Base-by-base conservation (phyloP, 2,329 filamentous ascomycete species). In the Cladosporium sp. region DNA sequence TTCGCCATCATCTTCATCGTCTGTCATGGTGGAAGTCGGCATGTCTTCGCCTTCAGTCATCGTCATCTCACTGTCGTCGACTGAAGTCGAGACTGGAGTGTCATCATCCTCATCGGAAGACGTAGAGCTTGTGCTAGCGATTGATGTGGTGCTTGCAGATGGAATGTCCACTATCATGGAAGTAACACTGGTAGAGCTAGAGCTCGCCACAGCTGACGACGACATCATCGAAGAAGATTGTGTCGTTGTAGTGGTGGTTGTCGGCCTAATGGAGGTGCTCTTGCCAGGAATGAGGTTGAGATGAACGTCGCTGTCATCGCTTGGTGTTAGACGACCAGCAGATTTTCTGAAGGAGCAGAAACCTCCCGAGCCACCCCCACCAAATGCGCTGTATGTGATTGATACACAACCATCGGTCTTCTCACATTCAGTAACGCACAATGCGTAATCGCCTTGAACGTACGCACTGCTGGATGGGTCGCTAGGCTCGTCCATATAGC, bases 371-470 rank as follows among this genome's bases (percentile, higher is more conserved):
- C 55, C 21, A 14, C 31, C 31, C 5, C 31, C 55, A 8, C 33
- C 29, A 23, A 58, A 40, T 8, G 29, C 14, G n/a, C 55, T 58
- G 21, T 70, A 72, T 28, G 69, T 70, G 26, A 70, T 65, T 1
- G 67, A 69, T 5, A 69, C 67, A 59, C 72, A 74, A 3, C 67
- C 66, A 26, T 50, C 21, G 10, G 56, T 64, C 14, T 33, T 58
- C 21, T 71, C 69, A 55, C 72, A 74, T 4, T 67, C 33, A 8
- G 35, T 31, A 18, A 71, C 56, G 44, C 69, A 71, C 12, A 56
- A 21, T 26, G 68, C 44, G 31, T 69, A 64, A 46, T 56, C 55
- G 7, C 53, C 59, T 33, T 29, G 33, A n/a, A 50, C 21, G 33
- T 16, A 44, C 37, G 46, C 52, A 53, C 26, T 64, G n/a, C 53